Conservation (phyloP, 2,329 filamentous ascomycete genomes). For the Zalaria obscura region DNA sequence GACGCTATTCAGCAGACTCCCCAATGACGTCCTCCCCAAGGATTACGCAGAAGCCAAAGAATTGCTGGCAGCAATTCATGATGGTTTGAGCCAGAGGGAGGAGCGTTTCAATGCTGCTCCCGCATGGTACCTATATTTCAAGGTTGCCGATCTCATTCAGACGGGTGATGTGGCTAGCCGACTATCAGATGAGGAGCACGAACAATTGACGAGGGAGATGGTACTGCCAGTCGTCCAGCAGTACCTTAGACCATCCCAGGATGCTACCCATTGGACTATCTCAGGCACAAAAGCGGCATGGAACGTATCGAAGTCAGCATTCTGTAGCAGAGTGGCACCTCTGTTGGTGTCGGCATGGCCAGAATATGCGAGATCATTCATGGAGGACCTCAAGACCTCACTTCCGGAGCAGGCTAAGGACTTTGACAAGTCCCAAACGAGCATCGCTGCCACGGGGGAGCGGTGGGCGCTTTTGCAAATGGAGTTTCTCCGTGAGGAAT, state of each 20-base stretch:
- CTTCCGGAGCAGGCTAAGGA: slow-evolving; percentile 72
- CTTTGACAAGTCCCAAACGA: slow-evolving; percentile 56
- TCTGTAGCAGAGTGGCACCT: slow-evolving; percentile 4
- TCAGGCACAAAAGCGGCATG: slow-evolving; percentile 27
- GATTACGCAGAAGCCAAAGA: slow-evolving; percentile 40
- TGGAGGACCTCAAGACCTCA: slow-evolving; percentile 55
- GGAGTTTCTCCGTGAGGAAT: slow-evolving; percentile 18
- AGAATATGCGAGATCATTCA: slow-evolving; percentile 45
- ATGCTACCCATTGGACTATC: slow-evolving; percentile 37
- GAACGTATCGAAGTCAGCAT: slow-evolving; percentile 22
- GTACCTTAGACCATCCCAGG: slow-evolving; percentile 34
- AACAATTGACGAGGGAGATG: slow-evolving; percentile 30
- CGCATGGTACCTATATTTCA: slow-evolving; percentile 66
- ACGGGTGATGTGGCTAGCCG: slow-evolving; percentile 11
- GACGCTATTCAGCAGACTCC: slow-evolving; percentile 44
- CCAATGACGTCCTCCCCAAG: slow-evolving; percentile 39
- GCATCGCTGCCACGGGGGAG: slow-evolving; percentile 49
- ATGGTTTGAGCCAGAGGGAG: slow-evolving; percentile 58
- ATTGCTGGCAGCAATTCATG: slow-evolving; percentile 53
- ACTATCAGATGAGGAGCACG: slow-evolving; percentile 28
- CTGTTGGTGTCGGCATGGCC: slow-evolving; percentile 46
- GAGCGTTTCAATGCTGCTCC: slow-evolving; percentile 55
- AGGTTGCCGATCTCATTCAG: slow-evolving; percentile 37
- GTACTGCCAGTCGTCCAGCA: slow-evolving; percentile 39
- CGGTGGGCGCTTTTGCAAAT: slow-evolving; percentile 46